phyloP scores from a whole-genome alignment of 2,329 filamentous ascomycete genomes.

The Macrophomina pseudophaseolina region DNA sequence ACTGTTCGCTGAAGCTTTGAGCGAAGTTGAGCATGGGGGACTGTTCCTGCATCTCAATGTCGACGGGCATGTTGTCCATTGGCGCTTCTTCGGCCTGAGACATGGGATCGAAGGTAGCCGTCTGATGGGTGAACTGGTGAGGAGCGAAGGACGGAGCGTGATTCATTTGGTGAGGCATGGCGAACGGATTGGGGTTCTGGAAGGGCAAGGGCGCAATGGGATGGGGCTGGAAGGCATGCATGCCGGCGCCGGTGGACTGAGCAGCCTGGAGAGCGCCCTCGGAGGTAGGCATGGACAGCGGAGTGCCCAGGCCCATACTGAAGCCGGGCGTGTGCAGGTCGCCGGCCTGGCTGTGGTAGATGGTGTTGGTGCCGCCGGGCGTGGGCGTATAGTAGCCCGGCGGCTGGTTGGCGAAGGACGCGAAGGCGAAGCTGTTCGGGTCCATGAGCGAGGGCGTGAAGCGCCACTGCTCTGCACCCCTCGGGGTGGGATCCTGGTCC shows the following conservation, averaged over 20 bases:
- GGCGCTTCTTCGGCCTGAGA: constrained; percentile 72
- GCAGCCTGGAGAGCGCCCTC: constrained; percentile 67
- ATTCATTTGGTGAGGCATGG: constrained; percentile 52
- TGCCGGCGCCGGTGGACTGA: constrained; percentile 53
- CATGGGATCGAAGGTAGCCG: constrained; percentile 80
- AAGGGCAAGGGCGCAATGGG: constrained; percentile 51
- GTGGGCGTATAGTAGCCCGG: constrained; percentile 89
- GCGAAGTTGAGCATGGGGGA: constrained; percentile 65
- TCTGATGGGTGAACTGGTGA: constrained; percentile 79
- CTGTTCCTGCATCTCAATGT: constrained; percentile 65
- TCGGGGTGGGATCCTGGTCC: constrained; percentile 82
- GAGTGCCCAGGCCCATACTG: constrained; percentile 76
- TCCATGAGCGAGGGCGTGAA: constrained; percentile 91
- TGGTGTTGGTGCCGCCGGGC: constrained; percentile 76
- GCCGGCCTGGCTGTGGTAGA: constrained; percentile 82
- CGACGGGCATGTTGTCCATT: constrained; percentile 60
- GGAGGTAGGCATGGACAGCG: constrained; percentile 79
- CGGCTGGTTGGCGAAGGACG: constrained; percentile 77
- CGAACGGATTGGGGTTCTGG: constrained; percentile 74
- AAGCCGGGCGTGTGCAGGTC: constrained; percentile 85
- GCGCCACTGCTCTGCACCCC: constrained; percentile 80
- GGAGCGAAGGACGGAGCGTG: constrained; percentile 69
- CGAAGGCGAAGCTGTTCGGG: constrained; percentile 80
- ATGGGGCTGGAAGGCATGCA: constrained; percentile 68
- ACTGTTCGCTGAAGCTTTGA: constrained; percentile 55